These are phyloP conservation scores for Dactylonectria estremocensis DNA, from an alignment of 2,329 filamentous ascomycete species.

Conservation along the genomic window DNA sequence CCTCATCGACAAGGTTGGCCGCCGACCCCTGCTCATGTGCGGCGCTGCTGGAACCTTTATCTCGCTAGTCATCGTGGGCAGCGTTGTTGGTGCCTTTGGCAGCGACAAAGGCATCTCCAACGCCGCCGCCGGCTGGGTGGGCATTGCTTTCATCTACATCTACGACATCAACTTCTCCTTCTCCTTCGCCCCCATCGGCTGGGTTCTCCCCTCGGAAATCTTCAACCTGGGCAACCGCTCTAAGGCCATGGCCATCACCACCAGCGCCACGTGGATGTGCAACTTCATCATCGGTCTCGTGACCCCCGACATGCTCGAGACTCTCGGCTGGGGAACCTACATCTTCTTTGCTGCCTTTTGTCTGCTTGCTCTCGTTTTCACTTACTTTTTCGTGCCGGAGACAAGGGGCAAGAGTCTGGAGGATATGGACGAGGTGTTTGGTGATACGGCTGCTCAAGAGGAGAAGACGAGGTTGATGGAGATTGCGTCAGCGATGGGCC, in stretches of 20 bases:
- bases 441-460: conserved; percentile 47
- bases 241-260: conserved; percentile 73
- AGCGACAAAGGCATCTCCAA: conserved; percentile 43
- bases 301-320: conserved; percentile 65
- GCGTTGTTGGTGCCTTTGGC: conserved; percentile 64
- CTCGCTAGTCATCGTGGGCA: conserved; percentile 69
- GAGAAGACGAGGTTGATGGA: conserved; percentile 24
- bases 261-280: conserved; percentile 61
- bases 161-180: conserved; percentile 75
- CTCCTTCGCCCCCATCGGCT: conserved; percentile 75
- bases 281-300: conserved; percentile 56
- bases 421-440: conserved; percentile 68
- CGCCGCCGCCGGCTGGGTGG: conserved; percentile 64
- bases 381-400: conserved; percentile 71
- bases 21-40: conserved; percentile 74
- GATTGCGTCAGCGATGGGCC: conserved; percentile 27
- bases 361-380: conserved; percentile 64
- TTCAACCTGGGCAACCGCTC: conserved; percentile 71
- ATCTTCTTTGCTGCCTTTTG: conserved; percentile 73
- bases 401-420: conserved; percentile 70
- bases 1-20: conserved; percentile 69
- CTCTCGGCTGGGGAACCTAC: conserved; percentile 67
- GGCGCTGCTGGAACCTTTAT: conserved; percentile 76
- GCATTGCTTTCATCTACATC: conserved; percentile 77
- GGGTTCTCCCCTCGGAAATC: conserved; percentile 77